Evolutionary conservation across 768 basidiomycete genomes (phyloP), one percentile per base, ranked within the genome.

Genomic region (Hericium coralloides): DNA sequence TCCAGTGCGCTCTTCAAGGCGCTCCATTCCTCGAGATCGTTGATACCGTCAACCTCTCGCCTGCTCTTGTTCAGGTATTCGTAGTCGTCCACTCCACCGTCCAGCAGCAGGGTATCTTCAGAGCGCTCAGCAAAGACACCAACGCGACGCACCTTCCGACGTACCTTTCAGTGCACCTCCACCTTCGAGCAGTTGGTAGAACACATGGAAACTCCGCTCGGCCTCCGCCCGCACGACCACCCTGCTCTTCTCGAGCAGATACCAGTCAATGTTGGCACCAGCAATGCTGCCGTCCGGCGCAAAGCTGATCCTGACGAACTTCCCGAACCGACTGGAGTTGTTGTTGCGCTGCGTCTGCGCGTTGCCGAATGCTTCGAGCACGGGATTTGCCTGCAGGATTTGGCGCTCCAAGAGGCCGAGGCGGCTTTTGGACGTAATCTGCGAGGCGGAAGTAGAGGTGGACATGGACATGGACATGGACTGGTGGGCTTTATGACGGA

Each of bases 221-320:
- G 89, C 90, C 58, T 87, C 84, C 60, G 84, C 91, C 54, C 97
- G 76, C 41, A 83, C 83, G 8, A 95, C 92, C 2, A 99, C 95
- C 60, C 97, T 75, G 66, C 92, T 95, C 78, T 99, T 99, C 76
- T 99, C 97, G 56, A 99, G 74, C 31, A 99, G 76, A 68, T 99
- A 99, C 97, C 97, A 98, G 69, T 99, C 95, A 58, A 98, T 93
- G 67, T 94, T 98, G 23, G 97, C 97, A 0, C 97, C 97, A 0
- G 94, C 89, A 57, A 99, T 99, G 62, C 92, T 92, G 2, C 95
- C 95, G 61, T 90, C 85, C 0, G 89, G 85, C 1, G 91, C 83
- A 71, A 99, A 99, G 66, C 87, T 89, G 59, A 99, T 98, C 48
- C 93, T 80, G 49, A 99, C 90, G 68, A 99, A 99, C 72, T 99